Evolutionary conservation across 2,329 filamentous ascomycete genomes (phyloP), one percentile per base, ranked within the genome.

Genomic region (Zalaria obscura): DNA sequence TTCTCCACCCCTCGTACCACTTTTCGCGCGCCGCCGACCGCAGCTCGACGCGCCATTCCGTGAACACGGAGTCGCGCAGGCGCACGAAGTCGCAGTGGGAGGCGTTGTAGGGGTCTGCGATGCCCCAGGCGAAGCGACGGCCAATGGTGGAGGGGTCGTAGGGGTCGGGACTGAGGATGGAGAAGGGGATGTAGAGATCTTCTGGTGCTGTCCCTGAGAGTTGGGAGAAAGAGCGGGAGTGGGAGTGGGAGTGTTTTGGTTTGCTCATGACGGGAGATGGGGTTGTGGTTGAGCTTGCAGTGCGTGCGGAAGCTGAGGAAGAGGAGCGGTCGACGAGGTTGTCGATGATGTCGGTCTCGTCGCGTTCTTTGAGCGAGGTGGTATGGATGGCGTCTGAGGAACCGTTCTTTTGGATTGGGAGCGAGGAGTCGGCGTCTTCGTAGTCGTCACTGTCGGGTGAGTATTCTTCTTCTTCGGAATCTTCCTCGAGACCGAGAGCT

Each of bases 1-100:
- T 95, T 63, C 91, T 78, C 91, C 89, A 96, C 53, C 83, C 80
- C 62, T 96, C 89, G 54, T 96, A 96, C 85, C 87, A 95, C 52
- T 87, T 75, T 56, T 93, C 87, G 42, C 86, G 76, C 60, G 86
- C 93, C 40, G 86, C 83, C 60, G 94, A 86, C 46, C 89, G 81
- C 45, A 98, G 70, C 58, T 98, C 91, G 35, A 75, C 75, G 39
- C 89, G 81, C 91, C 91, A 98, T 56, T 96, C 89, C 49, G 70
- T 78, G 61, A 98, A 98, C 28, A 98, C 83, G 5, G 82, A 80
- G 45, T 96, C 88, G 64, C 91, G 91, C 50, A 98, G 73, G 47
- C 81, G 80, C 42, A 83, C 70, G 60, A 95, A 98, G 63, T 98
- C 91, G 64, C 91, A 98, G 65, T 98, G 91, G 52, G 83, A 76